phyloP scores from a whole-genome alignment of 2,329 filamentous ascomycete species.

The Trichoderma koningii region DNA sequence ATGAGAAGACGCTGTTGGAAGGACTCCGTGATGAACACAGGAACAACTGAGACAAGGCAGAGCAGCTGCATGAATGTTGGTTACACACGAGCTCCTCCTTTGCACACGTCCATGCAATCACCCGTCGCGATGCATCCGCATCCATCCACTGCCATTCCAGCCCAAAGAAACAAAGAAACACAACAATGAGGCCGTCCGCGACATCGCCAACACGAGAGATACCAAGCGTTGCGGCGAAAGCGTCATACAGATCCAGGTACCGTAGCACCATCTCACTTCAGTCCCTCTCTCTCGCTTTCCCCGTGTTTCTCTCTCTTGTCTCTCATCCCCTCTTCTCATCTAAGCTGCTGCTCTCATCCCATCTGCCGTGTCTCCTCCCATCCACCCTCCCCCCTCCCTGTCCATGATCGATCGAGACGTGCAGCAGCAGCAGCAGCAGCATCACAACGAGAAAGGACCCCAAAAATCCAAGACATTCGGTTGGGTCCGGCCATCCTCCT shows the following conservation, averaged over 20 bases:
- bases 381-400: neutral
- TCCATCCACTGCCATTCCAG: too few relatives aligned
- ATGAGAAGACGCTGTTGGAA: too few relatives aligned
- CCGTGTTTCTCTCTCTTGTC: neutral
- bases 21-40: too few relatives aligned
- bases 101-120: too few relatives aligned
- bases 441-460: neutral
- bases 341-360: neutral
- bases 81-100: too few relatives aligned
- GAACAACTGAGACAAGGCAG: too few relatives aligned
- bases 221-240: neutral
- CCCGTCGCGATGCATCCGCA: too few relatives aligned
- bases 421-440: neutral
- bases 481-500: neutral
- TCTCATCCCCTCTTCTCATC: neutral
- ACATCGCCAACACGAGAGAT: neutral
- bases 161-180: neutral
- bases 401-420: conserved; percentile 2
- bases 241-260: neutral
- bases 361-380: neutral
- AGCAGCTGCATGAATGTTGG: too few relatives aligned
- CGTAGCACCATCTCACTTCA: neutral
- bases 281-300: neutral
- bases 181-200: neutral
- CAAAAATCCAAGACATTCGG: conserved; percentile 8